phyloP scores from a whole-genome alignment of 2,329 filamentous ascomycete genomes.

The Sporothrix globosa region DNA sequence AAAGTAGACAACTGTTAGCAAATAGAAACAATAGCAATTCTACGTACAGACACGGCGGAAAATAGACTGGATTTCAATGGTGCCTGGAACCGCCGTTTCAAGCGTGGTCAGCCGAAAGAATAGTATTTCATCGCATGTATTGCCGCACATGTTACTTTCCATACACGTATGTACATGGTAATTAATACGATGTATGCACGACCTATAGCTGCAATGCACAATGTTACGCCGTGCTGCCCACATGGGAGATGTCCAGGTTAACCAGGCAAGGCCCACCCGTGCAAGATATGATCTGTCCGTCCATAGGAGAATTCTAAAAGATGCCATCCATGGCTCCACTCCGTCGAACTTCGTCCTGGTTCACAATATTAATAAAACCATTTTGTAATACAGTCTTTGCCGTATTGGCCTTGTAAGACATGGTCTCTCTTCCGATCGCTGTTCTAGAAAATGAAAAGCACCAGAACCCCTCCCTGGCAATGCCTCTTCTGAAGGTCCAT shows the following conservation, averaged over 20 bases:
- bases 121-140: too few relatives aligned
- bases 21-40: neutral
- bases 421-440: neutral
- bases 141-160: too few relatives aligned
- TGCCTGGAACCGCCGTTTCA: conserved; percentile 1
- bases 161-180: neutral
- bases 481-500: neutral
- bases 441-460: neutral
- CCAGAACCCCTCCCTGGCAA: neutral
- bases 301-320: neutral
- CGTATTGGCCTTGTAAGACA: neutral
- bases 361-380: neutral
- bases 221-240: conserved; percentile 6
- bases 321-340: too few relatives aligned
- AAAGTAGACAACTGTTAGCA: neutral
- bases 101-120: neutral
- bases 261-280: neutral
- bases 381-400: neutral
- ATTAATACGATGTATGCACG: neutral
- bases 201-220: neutral
- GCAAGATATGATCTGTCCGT: conserved; percentile 14
- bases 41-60: too few relatives aligned
- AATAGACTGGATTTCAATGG: neutral
- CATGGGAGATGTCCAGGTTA: neutral
- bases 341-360: too few relatives aligned